These are phyloP conservation scores for Lasiosphaeria miniovina DNA, from an alignment of 495 filamentous ascomycete genomes.

Conservation along the genomic window DNA sequence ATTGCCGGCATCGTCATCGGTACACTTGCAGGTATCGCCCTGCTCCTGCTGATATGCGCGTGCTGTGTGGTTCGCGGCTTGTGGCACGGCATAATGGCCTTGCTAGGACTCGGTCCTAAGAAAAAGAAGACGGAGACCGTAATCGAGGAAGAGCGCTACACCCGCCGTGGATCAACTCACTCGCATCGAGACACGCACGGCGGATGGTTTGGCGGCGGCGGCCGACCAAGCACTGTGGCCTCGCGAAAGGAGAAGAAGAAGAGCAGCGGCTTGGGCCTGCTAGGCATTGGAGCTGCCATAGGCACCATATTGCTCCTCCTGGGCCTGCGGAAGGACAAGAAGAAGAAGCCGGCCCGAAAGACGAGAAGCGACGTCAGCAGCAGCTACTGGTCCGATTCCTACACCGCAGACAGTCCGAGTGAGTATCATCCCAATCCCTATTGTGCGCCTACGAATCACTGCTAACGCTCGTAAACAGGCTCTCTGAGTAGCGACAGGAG, in stretches of 20 bases:
- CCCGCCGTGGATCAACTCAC: conserved; percentile 44
- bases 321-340: conserved; percentile 68
- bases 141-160: conserved; percentile 66
- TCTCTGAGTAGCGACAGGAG: conserved; percentile 37
- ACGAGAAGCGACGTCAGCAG: conserved; percentile 48
- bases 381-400: conserved; percentile 47
- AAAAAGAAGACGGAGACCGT: conserved; percentile 54
- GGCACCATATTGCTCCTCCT: conserved; percentile 67
- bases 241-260: conserved; percentile 55
- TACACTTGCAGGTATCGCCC: conserved; percentile 67
- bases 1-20: conserved; percentile 96
- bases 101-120: conserved; percentile 60
- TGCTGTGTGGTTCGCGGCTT: conserved; percentile 68
- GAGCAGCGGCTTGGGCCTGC: conserved; percentile 47
- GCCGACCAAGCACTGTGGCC: conserved; percentile 50
- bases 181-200: conserved; percentile 42
- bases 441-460: background rate
- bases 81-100: conserved; percentile 60
- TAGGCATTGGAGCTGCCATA: conserved; percentile 60
- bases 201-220: conserved; percentile 63
- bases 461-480: conserved; percentile 32
- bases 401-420: conserved; percentile 48
- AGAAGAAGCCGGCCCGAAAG: conserved; percentile 40
- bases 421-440: conserved; percentile 26
- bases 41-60: conserved; percentile 71